These are phyloP conservation scores for Xylariaceae sp. DNA, from an alignment of 2,329 filamentous ascomycete genomes.

Conservation along the genomic window DNA sequence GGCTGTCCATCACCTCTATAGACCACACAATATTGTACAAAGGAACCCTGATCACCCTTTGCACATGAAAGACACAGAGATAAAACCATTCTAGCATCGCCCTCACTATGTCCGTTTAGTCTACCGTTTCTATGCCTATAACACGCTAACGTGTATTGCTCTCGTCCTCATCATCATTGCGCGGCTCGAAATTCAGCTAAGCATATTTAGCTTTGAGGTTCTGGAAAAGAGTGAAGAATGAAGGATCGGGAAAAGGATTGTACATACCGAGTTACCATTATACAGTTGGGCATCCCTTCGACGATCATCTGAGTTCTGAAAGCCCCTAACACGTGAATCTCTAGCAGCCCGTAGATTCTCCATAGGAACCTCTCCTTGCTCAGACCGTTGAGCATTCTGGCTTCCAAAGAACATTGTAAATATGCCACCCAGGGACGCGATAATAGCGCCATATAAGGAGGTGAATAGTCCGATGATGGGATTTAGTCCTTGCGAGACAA, in stretches of 20 bases:
- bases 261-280: slow-evolving; percentile 84
- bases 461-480: slow-evolving; percentile 32
- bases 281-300: slow-evolving; percentile 75
- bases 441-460: slow-evolving; percentile 27
- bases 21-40: too few relatives aligned
- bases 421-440: slow-evolving; percentile 37
- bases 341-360: slow-evolving; percentile 39
- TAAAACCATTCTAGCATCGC: too few relatives aligned
- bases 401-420: slow-evolving; percentile 31
- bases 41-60: too few relatives aligned
- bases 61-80: too few relatives aligned
- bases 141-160: too few relatives aligned
- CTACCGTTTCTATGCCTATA: too few relatives aligned
- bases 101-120: too few relatives aligned
- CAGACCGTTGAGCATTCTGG: neutral
- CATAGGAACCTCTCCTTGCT: slow-evolving; percentile 36
- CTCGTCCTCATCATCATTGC: too few relatives aligned
- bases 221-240: neutral
- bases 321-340: slow-evolving; percentile 50
- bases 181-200: too few relatives aligned
- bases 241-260: neutral
- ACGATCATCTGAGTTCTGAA: slow-evolving; percentile 60
- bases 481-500: slow-evolving; percentile 36
- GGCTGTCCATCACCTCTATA: too few relatives aligned
- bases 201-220: too few relatives aligned